These are phyloP conservation scores for Inonotus hispidus DNA, from an alignment of 1,284 basidiomycete genomes.

Conservation along the genomic window DNA sequence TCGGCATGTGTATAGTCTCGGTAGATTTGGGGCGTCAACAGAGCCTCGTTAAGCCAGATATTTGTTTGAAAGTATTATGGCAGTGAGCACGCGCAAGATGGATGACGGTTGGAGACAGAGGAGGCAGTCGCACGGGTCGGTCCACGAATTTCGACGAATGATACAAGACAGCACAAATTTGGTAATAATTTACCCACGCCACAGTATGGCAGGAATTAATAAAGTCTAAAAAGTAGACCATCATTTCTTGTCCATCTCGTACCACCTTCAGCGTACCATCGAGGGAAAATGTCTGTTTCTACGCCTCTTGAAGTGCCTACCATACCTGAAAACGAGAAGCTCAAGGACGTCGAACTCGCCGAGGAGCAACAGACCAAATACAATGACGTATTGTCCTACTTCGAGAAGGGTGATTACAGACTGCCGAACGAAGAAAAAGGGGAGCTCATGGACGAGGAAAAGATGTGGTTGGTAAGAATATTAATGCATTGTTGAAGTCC, in stretches of 20 bases:
- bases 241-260: neutral
- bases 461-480: conserved; percentile 71
- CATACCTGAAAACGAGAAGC: conserved; percentile 5
- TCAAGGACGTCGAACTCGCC: conserved; percentile 28
- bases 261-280: neutral
- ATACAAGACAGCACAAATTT: neutral
- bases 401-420: conserved; percentile 44
- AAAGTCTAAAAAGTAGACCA: neutral
- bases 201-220: neutral
- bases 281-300: conserved; percentile 11
- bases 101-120: neutral
- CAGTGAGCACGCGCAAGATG: neutral
- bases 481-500: conserved; percentile 7
- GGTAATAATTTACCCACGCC: conserved; percentile 2
- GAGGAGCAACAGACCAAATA: conserved; percentile 47
- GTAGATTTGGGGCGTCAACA: neutral
- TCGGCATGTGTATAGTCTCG: conserved; percentile 9
- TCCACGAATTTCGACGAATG: neutral
- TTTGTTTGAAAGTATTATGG: neutral
- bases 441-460: conserved; percentile 55
- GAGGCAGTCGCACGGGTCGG: neutral
- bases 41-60: neutral
- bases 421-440: conserved; percentile 40
- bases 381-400: conserved; percentile 53
- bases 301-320: conserved; percentile 8